Base-by-base conservation (phyloP, 192 early-diverging fungal genomes). In the Lunasporangiospora selenospora region DNA sequence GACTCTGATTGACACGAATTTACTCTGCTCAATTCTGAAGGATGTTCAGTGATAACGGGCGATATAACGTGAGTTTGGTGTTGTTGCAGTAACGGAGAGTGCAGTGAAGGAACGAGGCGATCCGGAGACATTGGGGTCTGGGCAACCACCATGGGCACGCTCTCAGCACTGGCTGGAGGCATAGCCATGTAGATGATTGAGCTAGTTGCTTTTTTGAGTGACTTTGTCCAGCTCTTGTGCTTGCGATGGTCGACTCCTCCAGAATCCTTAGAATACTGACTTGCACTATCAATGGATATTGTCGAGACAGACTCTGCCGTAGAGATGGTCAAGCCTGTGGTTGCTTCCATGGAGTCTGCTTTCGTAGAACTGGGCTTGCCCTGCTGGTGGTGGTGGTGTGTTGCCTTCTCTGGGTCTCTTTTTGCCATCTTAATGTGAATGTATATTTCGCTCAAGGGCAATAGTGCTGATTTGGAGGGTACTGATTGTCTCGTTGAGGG, bases 131-230 rank as follows among this genome's bases (percentile, higher is more conserved):
- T 73, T 24, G 69, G 69, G 6, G 69, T 73, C 24, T 73, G 69
- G 4, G 69, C 60, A 1, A 73, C 69, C 21, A 73, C 54, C 69
- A 73, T 73, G 10, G 69, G 69, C 31, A 63, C 23, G 37, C 58
- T 37, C 29, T 73, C 69, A 9, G 42, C 45, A 26, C 54, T 73
- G 21, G 60, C 63, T 13, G 69, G 69, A 3, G 69, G 69, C 60
- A 73, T 73, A 21, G 69, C 69, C 69, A 73, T 73, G 40, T 63
- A 73, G 49, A 73, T 23, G 49, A 73, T 73, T 3, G 69, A 73
- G 37, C 30, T 73, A 48, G 69, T 73, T n/a, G 69, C 69, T 49
- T 63, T 73, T 37, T 63, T 73, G 13, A 73, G 42, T 1, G 69
- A 61, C 11, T 45, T 62, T 58, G 69, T 56, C 69, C 69, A 73